Evolutionary conservation across 345 rosid genomes (phyloP).

Genomic region (Noccaea bulbosa): DNA sequence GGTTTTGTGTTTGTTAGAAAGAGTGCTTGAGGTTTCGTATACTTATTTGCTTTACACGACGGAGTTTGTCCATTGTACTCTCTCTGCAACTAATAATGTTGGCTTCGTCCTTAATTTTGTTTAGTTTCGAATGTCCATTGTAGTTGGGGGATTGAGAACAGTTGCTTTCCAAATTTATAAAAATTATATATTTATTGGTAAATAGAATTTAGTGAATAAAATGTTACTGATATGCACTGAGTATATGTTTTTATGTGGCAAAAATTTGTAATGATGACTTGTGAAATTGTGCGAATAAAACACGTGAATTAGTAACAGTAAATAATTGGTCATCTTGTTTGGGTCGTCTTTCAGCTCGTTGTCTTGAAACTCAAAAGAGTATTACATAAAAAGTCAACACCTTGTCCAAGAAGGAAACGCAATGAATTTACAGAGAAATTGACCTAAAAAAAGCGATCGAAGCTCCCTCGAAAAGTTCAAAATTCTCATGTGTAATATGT

Average conservation of each 20-base stretch:
- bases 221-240: no score
- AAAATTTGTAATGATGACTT: background rate
- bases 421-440: background rate
- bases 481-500: background rate
- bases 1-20: slow-evolving; percentile 15
- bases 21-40: slow-evolving; percentile 18
- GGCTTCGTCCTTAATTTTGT: background rate
- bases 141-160: background rate
- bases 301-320: no score
- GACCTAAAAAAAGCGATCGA: slow-evolving; percentile 31
- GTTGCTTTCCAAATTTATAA: background rate
- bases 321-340: background rate
- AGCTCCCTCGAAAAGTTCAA: slow-evolving; percentile 4
- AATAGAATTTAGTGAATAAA: no score
- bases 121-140: background rate
- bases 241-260: no score
- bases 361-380: background rate
- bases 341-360: background rate
- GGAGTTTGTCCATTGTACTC: background rate
- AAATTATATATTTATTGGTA: no score
- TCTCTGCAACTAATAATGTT: background rate
- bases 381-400: slow-evolving; percentile 29
- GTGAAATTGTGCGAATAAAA: background rate
- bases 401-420: slow-evolving; percentile 18
- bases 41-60: background rate